Evolutionary conservation across 1,139 yeast species (phyloP), one percentile per base, ranked within the genome.

Genomic region (Neolecta irregularis): DNA sequence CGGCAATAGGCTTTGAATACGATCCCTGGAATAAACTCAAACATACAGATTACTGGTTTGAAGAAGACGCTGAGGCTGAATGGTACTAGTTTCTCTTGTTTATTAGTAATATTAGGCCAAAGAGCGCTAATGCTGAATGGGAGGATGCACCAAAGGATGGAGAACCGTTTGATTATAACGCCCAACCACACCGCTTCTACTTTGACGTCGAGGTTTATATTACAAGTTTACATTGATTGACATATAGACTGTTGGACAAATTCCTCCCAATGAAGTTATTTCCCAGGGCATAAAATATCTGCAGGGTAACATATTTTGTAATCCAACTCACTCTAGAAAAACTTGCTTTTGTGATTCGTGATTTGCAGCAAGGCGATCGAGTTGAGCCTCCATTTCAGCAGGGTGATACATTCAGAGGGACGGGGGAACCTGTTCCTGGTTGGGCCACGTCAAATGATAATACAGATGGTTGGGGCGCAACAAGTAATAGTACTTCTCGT

Each of bases 21-120:
- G 99, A 88, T 53, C 99, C 99, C n/a, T 88, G 94, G 93, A 88
- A 88, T 58, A 91, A 88, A 59, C 66, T 91, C 48, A 76, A 77
- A 51, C 98, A 88, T 54, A 88, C 98, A 1, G 94, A 83, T 49
- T 79, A 70, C 53, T 88, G 99, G 99, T 81, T 76, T 54, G 98
- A 88, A 57, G 91, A 74, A 43, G 79, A 74, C 52, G 76, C 80
- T 24, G 81, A 71, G 30, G 70, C 67, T 32, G 99, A 88, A 61
- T 88, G 99, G 99, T 28, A 15, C 8, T 15, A 12, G 20, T 28
- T 28, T 12, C 20, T 28, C 95, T 95, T 29, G 5, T n/a, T 26
- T 19, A 4, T 16, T 28, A 28, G 22, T 28, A 28, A 6, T 20
- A 28, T 20, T 16, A 28, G 31, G 31, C 51, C 51, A 8, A 69